phyloP scores from a whole-genome alignment of 176 grass and related monocot species.

The Chrysopogon serrulatus region DNA sequence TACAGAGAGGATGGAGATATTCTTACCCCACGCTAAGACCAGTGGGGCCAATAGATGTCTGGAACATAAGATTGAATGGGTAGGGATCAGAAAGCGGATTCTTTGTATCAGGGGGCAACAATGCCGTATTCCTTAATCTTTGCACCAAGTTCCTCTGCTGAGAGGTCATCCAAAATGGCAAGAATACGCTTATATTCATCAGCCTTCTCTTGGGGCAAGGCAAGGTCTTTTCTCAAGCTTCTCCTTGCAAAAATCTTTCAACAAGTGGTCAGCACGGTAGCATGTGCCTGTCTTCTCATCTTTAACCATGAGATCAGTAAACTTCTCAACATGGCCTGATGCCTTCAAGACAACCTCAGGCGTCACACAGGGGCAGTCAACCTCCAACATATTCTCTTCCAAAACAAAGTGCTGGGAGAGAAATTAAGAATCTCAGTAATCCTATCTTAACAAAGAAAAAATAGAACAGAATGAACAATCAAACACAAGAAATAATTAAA shows the following conservation, averaged over 20 bases:
- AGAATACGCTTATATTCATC: constrained; percentile 55
- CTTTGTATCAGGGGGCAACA: constrained; percentile 65
- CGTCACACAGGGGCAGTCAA: constrained; percentile 77
- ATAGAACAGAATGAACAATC: neutral
- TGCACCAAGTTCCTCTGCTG: constrained; percentile 55
- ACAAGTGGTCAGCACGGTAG: constrained; percentile 72
- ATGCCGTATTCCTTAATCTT: constrained; percentile 82
- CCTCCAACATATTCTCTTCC: constrained; percentile 85
- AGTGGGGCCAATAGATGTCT: constrained; percentile 83
- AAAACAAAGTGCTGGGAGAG: constrained; percentile 72
- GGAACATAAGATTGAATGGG: constrained; percentile 91
- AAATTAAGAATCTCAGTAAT: constrained; percentile 1
- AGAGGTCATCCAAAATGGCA: constrained; percentile 63
- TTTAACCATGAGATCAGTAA: constrained; percentile 89
- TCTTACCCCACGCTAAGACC: constrained; percentile 69
- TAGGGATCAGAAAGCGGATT: constrained; percentile 75
- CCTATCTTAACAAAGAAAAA: constrained; percentile 9
- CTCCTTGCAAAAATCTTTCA: constrained; percentile 86
- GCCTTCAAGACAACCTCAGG: constrained; percentile 79
- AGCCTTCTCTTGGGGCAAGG: constrained; percentile 51
- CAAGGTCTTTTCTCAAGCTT: constrained; percentile 80
- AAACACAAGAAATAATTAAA: neutral
- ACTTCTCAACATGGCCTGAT: constrained; percentile 85
- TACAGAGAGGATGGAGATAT: neutral
- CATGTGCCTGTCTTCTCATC: constrained; percentile 84